Conservation (phyloP, 306 rosid genomes). For the Hippophae rhamnoides region DNA sequence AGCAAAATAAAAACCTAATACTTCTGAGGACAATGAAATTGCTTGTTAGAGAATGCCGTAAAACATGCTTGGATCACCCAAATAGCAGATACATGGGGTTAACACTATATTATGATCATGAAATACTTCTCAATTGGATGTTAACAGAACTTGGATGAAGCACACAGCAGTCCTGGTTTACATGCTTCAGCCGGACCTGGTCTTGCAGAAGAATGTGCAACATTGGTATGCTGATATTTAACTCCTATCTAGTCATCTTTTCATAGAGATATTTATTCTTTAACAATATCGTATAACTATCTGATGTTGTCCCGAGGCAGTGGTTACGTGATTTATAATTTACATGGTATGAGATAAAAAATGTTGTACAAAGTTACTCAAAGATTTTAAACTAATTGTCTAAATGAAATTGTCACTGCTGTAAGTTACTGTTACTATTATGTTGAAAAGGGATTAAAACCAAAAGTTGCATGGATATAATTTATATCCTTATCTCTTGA, state of each 20-base stretch:
- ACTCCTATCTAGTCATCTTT: conserved; percentile 6
- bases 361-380: neutral
- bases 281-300: neutral
- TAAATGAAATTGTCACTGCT: too few species aligned
- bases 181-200: conserved; percentile 99
- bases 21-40: conserved; percentile 5
- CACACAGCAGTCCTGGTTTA: conserved; percentile 88
- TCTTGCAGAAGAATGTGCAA: conserved; percentile 89
- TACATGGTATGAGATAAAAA: neutral
- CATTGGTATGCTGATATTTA: conserved; percentile 45
- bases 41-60: conserved; percentile 10
- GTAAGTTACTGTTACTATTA: too few species aligned
- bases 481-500: conserved; percentile 25
- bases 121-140: conserved; percentile 19
- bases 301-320: conserved; percentile 3
- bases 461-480: neutral
- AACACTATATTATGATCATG: conserved; percentile 13
- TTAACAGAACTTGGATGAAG: conserved; percentile 84
- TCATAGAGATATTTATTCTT: neutral
- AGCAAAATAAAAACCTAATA: neutral
- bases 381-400: too few species aligned
- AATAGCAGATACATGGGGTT: neutral
- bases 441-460: too few species aligned
- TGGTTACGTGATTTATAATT: neutral
- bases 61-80: conserved; percentile 12